phyloP scores from a whole-genome alignment of 2,329 filamentous ascomycete species.

The Ascochyta clinopodiicola region DNA sequence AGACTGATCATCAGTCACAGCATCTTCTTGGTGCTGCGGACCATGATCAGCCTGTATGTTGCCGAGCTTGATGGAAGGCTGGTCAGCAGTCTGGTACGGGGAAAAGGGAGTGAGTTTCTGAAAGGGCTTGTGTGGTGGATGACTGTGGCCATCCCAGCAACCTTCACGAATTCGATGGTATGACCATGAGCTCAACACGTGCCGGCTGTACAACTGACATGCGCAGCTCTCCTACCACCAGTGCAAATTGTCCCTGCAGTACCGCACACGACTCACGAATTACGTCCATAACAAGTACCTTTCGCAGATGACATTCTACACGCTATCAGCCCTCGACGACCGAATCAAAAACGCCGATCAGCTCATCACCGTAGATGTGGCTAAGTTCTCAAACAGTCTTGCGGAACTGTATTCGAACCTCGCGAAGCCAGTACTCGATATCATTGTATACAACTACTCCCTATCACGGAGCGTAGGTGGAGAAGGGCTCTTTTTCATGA shows the following conservation, averaged over 20 bases:
- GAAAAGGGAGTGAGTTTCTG: slow-evolving; percentile 88
- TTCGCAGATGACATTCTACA: slow-evolving; percentile 97
- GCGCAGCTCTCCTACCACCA: slow-evolving; percentile 90
- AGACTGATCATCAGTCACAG: slow-evolving; percentile 87
- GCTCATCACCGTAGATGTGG: slow-evolving; percentile 93
- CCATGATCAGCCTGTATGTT: slow-evolving; percentile 92
- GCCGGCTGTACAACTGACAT: slow-evolving; percentile 22
- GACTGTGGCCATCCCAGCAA: slow-evolving; percentile 92
- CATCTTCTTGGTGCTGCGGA: slow-evolving; percentile 88
- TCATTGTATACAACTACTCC: slow-evolving; percentile 96
- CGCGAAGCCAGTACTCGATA: slow-evolving; percentile 91
- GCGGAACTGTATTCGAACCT: slow-evolving; percentile 96
- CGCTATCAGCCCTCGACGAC: slow-evolving; percentile 91
- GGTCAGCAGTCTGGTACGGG: slow-evolving; percentile 90
- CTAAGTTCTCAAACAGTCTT: slow-evolving; percentile 93
- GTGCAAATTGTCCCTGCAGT: slow-evolving; percentile 90
- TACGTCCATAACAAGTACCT: slow-evolving; percentile 95
- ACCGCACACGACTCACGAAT: slow-evolving; percentile 91
- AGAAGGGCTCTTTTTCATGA: slow-evolving; percentile 95
- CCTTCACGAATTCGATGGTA: slow-evolving; percentile 99
- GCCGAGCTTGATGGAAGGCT: slow-evolving; percentile 93
- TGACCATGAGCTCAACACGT: not conserved
- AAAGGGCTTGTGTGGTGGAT: slow-evolving; percentile 97
- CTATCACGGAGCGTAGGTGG: slow-evolving; percentile 94
- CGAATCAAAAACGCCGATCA: slow-evolving; percentile 99